Evolutionary conservation across 2,329 filamentous ascomycete genomes (phyloP).

Genomic region (Whalleya microplaca): DNA sequence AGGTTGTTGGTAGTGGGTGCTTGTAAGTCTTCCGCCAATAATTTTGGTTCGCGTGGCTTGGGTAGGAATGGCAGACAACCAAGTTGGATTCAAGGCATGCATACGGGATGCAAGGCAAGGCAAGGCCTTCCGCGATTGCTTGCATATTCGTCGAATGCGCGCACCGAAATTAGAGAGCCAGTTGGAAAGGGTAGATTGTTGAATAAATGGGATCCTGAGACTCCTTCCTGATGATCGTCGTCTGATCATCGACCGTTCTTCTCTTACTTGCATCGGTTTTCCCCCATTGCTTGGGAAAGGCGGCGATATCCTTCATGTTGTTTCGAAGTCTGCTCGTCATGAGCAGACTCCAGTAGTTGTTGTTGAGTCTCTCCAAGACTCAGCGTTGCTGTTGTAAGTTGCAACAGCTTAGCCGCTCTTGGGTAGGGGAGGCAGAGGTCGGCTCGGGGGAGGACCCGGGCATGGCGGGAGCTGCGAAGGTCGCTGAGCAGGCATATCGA

Average conservation of each 20-base stretch:
- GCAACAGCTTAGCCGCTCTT: conserved; percentile 54
- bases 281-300: conserved; percentile 16
- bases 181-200: conserved; percentile 26
- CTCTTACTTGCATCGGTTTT: conserved; percentile 22
- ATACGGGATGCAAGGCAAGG: conserved; percentile 26
- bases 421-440: conserved; percentile 67
- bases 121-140: conserved; percentile 21
- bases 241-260: conserved; percentile 22
- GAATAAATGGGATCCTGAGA: conserved; percentile 26
- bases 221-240: conserved; percentile 22
- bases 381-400: conserved; percentile 3
- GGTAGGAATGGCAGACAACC: conserved; percentile 17
- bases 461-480: conserved; percentile 69
- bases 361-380: conserved; percentile 14
- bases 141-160: conserved; percentile 19
- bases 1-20: not conserved
- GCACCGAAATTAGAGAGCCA: conserved; percentile 23
- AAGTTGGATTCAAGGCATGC: conserved; percentile 13
- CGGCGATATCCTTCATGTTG: conserved; percentile 21
- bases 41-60: not conserved
- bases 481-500: conserved; percentile 61
- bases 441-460: conserved; percentile 67
- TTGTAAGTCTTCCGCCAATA: conserved; percentile 9
- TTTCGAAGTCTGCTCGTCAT: conserved; percentile 23
- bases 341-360: conserved; percentile 21